These are phyloP conservation scores for Nemania sp. DNA, from an alignment of 2,329 filamentous ascomycete genomes.

Conservation along the genomic window DNA sequence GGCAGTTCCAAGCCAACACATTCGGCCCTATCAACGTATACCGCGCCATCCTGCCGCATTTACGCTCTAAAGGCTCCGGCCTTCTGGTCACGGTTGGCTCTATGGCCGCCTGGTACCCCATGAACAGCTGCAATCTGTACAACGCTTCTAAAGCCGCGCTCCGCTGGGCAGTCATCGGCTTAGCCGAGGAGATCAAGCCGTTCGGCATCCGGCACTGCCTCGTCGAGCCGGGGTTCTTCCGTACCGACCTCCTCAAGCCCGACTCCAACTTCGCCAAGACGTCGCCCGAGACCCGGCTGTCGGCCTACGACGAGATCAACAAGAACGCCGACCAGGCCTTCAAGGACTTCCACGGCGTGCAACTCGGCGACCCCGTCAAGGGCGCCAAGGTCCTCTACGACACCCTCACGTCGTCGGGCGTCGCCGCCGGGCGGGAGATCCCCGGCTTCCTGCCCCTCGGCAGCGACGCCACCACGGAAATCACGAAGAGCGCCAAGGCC, in stretches of 20 bases:
- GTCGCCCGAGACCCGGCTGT: not conserved
- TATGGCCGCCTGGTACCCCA: slow-evolving; percentile 38
- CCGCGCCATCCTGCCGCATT: slow-evolving; percentile 43
- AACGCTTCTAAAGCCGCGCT: slow-evolving; percentile 44
- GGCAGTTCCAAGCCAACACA: slow-evolving; percentile 44
- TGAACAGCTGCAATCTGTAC: slow-evolving; percentile 40
- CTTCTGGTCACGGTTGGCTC: slow-evolving; percentile 45
- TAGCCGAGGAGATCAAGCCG: slow-evolving; percentile 39
- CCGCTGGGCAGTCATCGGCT: slow-evolving; percentile 31
- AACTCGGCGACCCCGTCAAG: slow-evolving; percentile 40
- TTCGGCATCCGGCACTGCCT: slow-evolving; percentile 43
- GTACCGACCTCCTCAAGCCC: slow-evolving; percentile 38
- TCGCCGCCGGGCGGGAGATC: slow-evolving; percentile 30
- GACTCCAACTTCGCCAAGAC: slow-evolving; percentile 25
- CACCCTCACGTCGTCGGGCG: slow-evolving; percentile 34
- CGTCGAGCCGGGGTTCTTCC: slow-evolving; percentile 45
- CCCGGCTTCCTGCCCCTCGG: slow-evolving; percentile 40
- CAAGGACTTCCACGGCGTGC: slow-evolving; percentile 21
- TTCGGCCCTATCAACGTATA: slow-evolving; percentile 45
- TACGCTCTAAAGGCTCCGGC: slow-evolving; percentile 40
- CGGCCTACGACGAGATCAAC: slow-evolving; percentile 28
- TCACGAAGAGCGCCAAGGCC: slow-evolving; percentile 35
- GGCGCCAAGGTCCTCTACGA: slow-evolving; percentile 42
- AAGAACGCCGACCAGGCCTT: slow-evolving; percentile 14
- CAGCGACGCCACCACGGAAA: slow-evolving; percentile 28